Percentiles rank a stretch among this genome's conserved stretches.
Evolutionary conservation across 108 stramenopile genomes (phyloP).

Genomic region (Mayamaea pseudoterrestris): DNA sequence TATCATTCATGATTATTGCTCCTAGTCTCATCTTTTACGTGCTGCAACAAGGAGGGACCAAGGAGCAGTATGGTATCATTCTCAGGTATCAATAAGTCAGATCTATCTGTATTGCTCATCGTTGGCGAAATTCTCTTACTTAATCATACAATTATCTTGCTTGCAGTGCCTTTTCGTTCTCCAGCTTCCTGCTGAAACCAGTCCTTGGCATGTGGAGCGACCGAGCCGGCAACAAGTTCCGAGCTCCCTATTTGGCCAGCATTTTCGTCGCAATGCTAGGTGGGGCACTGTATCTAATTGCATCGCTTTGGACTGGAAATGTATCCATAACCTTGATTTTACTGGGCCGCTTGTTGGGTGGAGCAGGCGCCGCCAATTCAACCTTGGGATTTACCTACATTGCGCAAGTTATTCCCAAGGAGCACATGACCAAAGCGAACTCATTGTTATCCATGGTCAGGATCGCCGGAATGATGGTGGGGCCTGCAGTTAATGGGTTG

Average conservation of each 20-base stretch:
- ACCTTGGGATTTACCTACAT: constrained; percentile 61
- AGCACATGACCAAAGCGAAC: constrained; percentile 34
- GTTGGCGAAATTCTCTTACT: too few relatives aligned
- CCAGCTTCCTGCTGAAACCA: constrained; percentile 59
- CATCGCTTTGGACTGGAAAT: constrained; percentile 13
- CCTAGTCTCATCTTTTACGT: constrained; percentile 74
- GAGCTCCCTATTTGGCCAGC: constrained; percentile 33
- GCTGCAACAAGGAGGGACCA: constrained; percentile 34
- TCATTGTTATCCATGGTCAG: constrained; percentile 36
- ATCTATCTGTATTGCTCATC: too few relatives aligned
- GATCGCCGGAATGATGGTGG: constrained; percentile 55
- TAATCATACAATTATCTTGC: too few relatives aligned
- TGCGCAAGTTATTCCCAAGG: constrained; percentile 29
- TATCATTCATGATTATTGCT: constrained; percentile 64
- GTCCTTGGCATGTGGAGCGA: constrained; percentile 48
- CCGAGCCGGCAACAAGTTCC: constrained; percentile 31
- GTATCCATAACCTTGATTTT: constrained; percentile 30
- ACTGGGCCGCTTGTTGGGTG: constrained; percentile 41
- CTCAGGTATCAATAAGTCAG: too few relatives aligned
- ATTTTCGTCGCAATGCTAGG: constrained; percentile 32
- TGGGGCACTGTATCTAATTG: constrained; percentile 44
- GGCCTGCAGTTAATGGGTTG: constrained; percentile 44
- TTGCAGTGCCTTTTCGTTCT: constrained; percentile 51
- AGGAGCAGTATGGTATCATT: constrained; percentile 52
- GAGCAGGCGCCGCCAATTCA: constrained; percentile 47